These are phyloP conservation scores for Dothiorella sarmentorum DNA, from an alignment of 2,329 filamentous ascomycete genomes.

Conservation along the genomic window DNA sequence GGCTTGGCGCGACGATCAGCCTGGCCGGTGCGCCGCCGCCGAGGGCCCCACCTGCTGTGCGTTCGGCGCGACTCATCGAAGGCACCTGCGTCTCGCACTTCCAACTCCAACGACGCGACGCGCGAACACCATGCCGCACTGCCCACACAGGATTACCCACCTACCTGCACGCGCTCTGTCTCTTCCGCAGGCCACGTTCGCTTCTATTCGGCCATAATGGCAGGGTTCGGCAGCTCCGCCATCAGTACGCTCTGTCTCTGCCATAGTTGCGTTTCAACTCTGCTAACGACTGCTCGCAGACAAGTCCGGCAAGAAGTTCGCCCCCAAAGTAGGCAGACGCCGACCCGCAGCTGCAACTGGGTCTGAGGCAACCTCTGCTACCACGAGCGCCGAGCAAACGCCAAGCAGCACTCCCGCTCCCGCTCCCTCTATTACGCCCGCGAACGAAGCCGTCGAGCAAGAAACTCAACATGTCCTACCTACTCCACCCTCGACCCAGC, in stretches of 20 bases:
- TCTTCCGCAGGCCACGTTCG: too few relatives aligned
- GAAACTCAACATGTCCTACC: constrained; percentile 5
- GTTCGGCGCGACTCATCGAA: constrained; percentile 9
- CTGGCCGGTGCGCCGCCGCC: not conserved
- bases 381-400: constrained; percentile 21
- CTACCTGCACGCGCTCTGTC: too few relatives aligned
- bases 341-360: constrained; percentile 33
- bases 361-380: constrained; percentile 24
- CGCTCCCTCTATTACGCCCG: constrained; percentile 18
- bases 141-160: too few relatives aligned
- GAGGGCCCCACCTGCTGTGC: not conserved
- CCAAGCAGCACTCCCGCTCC: constrained; percentile 20
- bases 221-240: constrained; percentile 51
- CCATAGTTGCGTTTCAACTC: constrained; percentile 19
- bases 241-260: constrained; percentile 41
- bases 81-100: not conserved
- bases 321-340: constrained; percentile 46
- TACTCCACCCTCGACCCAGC: constrained; percentile 15
- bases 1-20: constrained; percentile 6
- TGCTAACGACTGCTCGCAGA: constrained; percentile 26
- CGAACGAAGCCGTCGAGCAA: constrained; percentile 21
- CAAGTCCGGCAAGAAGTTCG: constrained; percentile 47
- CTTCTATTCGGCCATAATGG: constrained; percentile 30
- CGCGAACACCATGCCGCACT: constrained; percentile 1
- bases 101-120: not conserved